phyloP scores from a whole-genome alignment of 2,329 filamentous ascomycete species.

The Hymenoscyphus scutula region DNA sequence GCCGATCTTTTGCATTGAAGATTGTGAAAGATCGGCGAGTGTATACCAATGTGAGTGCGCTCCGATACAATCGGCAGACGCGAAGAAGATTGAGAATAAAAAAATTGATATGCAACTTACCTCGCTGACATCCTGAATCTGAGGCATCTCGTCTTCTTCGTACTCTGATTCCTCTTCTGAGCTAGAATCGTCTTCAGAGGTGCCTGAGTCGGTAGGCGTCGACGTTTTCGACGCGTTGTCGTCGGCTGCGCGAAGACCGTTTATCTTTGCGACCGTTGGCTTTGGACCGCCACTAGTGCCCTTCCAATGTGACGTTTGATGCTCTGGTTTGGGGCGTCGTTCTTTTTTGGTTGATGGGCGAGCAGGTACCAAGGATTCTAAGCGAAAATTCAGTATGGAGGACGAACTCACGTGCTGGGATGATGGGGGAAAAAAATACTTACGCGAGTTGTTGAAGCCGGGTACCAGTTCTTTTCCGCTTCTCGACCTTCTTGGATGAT shows the following conservation, averaged over 20 bases:
- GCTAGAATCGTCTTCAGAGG: slow-evolving; percentile 34
- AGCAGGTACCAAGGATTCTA: slow-evolving; percentile 27
- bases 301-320: slow-evolving; percentile 28
- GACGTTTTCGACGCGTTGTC: slow-evolving; percentile 23
- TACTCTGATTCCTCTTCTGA: slow-evolving; percentile 37
- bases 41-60: not conserved
- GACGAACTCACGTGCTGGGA: not conserved
- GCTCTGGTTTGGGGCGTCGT: slow-evolving; percentile 26
- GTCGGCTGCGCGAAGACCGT: slow-evolving; percentile 21
- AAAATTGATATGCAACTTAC: slow-evolving; percentile 24
- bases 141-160: slow-evolving; percentile 34
- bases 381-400: slow-evolving; percentile 12
- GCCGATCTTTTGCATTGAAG: not conserved
- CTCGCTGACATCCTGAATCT: slow-evolving; percentile 30
- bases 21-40: not conserved
- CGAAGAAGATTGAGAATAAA: not conserved
- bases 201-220: slow-evolving; percentile 33
- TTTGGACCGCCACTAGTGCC: slow-evolving; percentile 29
- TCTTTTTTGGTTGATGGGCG: slow-evolving; percentile 27
- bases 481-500: slow-evolving; percentile 33
- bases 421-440: slow-evolving; percentile 16
- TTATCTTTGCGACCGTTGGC: slow-evolving; percentile 22
- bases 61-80: not conserved
- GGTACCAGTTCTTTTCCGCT: slow-evolving; percentile 34
- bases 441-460: slow-evolving; percentile 33